Evolutionary conservation across 495 filamentous ascomycete genomes (phyloP), one percentile per base, ranked within the genome.

Genomic region (Trichoderma parareesei): DNA sequence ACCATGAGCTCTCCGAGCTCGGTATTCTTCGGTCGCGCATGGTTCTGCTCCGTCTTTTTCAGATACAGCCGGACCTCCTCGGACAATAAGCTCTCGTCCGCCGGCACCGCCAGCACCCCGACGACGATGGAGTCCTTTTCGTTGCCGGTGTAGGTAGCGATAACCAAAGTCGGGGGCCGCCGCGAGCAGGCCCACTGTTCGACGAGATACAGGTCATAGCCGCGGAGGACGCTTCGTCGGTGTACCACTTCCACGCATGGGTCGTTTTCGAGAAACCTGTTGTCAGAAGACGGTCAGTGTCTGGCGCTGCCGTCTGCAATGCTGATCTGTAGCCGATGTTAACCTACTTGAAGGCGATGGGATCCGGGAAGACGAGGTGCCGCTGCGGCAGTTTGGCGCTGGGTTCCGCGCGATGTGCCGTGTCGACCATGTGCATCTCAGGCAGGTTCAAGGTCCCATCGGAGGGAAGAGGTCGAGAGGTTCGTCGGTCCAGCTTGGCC

Each of bases 181-280:
- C 94, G 86, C 8, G 93, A 97, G 73, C 92, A 97, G 11, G 91
- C 91, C 95, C 94, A 98, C 84, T 98, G 94, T 74, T 98, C 94
- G 65, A 98, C 92, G 43, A 98, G 75, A 76, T 98, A 98, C 61
- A 93, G 78, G 72, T 97, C 93, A 72, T 97, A 98, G 65, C 95
- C 95, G 60, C 85, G 74, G 27, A 98, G 82, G 40, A 79, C 76
- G 60, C 78, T 76, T 59, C 85, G 84, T 38, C 89, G 88, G 65
- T 90, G 82, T 11, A 96, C 81, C 14, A 97, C 87, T 4, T 80
- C 83, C 3, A 90, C 90, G 0, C 84, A 85, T 1, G 90, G 79
- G 65, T 98, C 94, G 67, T 92, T 89, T 81, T 96, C 91, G 14
- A 98, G 84, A 70, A 95, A 98, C 68, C 89, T 86, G 57, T 27